These are phyloP conservation scores for Phaeosphaeria sp. DNA, from an alignment of 2,329 filamentous ascomycete genomes.

Conservation along the genomic window DNA sequence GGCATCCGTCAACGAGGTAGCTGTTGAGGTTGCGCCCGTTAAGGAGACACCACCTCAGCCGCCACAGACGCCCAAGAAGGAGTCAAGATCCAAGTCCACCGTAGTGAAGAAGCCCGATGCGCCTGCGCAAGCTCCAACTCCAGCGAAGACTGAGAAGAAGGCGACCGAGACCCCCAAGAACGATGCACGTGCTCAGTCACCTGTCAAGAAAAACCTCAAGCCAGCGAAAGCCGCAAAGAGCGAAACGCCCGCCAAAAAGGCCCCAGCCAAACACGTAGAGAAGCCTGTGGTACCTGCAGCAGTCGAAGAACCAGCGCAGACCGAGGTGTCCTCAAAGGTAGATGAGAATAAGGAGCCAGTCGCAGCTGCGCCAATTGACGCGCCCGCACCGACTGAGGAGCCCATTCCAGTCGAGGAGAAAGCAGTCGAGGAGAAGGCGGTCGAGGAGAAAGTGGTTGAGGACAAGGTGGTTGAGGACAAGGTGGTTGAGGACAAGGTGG, in stretches of 20 bases:
- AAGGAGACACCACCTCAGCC: not conserved
- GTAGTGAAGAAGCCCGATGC: not conserved
- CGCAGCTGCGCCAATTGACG: not conserved
- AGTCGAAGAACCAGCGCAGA: not conserved
- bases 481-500: not conserved
- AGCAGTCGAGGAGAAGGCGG: not conserved
- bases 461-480: not conserved
- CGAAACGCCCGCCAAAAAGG: not conserved
- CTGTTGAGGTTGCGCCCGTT: conserved; percentile 5
- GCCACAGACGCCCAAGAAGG: not conserved
- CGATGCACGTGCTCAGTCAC: not conserved
- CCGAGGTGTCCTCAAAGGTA: not conserved
- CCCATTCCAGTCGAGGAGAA: not conserved
- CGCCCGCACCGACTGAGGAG: not conserved
- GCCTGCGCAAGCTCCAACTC: not conserved
- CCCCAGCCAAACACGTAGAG: not conserved
- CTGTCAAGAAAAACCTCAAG: conserved; percentile 1
- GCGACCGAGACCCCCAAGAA: not conserved
- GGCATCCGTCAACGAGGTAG: conserved; percentile 4
- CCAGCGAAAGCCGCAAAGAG: not conserved
- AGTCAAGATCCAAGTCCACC: not conserved
- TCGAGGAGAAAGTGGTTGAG: not conserved
- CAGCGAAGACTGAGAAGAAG: conserved; percentile 3
- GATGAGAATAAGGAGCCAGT: not conserved
- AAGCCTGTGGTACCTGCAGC: not conserved